phyloP scores from a whole-genome alignment of 148 eudicot species.

The Diospyros lotus region DNA sequence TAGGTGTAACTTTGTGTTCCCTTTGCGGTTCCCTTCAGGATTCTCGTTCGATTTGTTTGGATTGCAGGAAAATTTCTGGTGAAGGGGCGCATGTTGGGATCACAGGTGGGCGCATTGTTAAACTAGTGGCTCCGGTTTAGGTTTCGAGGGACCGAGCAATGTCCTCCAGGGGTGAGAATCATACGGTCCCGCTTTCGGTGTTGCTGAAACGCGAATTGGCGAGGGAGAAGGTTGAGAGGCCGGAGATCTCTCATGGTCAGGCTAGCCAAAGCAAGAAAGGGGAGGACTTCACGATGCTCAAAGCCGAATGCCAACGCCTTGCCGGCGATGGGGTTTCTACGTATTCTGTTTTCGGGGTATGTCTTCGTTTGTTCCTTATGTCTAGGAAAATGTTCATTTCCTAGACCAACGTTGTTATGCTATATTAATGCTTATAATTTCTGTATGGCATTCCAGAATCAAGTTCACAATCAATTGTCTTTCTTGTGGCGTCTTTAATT shows the following conservation, averaged over 20 bases:
- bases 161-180: conserved; percentile 88
- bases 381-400: not conserved
- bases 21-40: not conserved
- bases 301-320: conserved; percentile 80
- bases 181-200: conserved; percentile 78
- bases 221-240: conserved; percentile 80
- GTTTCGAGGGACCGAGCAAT: conserved; percentile 30
- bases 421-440: not conserved
- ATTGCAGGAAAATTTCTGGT: not conserved
- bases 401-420: not conserved
- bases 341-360: conserved; percentile 86
- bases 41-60: conserved; percentile 22
- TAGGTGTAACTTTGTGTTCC: not conserved
- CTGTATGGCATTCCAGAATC: not conserved
- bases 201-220: conserved; percentile 77
- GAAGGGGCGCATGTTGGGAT: conserved; percentile 7
- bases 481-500: not conserved
- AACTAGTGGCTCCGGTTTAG: not conserved
- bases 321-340: conserved; percentile 86
- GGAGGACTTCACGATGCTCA: conserved; percentile 77
- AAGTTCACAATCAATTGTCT: not conserved
- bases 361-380: not conserved
- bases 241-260: conserved; percentile 68
- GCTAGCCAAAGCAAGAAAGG: conserved; percentile 89
- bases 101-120: not conserved